Evolutionary conservation across 495 filamentous ascomycete species (phyloP), one percentile per base, ranked within the genome.

Genomic region (Amorphotheca resinae): DNA sequence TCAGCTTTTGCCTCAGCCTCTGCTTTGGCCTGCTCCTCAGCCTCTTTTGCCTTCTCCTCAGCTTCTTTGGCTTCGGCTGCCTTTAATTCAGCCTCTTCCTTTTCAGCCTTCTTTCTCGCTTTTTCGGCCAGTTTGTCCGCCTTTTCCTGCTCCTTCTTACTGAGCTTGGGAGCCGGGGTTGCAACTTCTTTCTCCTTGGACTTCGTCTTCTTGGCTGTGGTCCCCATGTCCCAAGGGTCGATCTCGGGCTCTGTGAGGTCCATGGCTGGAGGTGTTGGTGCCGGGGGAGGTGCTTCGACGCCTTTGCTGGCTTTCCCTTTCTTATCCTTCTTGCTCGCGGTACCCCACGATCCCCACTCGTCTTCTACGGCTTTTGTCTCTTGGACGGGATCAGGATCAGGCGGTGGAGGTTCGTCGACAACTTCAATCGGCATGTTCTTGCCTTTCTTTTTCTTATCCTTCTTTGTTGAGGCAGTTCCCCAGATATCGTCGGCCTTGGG

Each of bases 401-500:
- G 48, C 14, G 52, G 35, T 22, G 42, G 14, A 40, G 49, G 45
- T 34, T 59, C 60, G 4, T 60, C 57, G 12, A 61, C 52, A 14
- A 65, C 51, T 44, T 66, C 64, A 15, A 69, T 46, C 0, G 61
- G 59, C n/a, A 52, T 36, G 20, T 62, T 65, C 48, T 63, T 64
- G 35, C 46, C 26, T 46, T 62, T 62, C 23, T 67, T 68, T 50
- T 66, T 68, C 35, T 59, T 60, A 22, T 60, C 54, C 42, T 64
- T 67, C 34, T 60, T 61, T 9, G 61, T 59, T 18, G 53, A 55
- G 22, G 54, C 41, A 2, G 49, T 26, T 12, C 53, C 63, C 65
- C 62, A 67, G n/a, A 51, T 48, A 41, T 69, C 64, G 17, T 66
- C 62, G 4, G 52, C 46, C 26, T 59, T 62, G 14, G 64, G 66